Percentiles rank a stretch among this genome's conserved stretches.
Conservation (phyloP, 805 yeast species). For the Candida tibetensis region DNA sequence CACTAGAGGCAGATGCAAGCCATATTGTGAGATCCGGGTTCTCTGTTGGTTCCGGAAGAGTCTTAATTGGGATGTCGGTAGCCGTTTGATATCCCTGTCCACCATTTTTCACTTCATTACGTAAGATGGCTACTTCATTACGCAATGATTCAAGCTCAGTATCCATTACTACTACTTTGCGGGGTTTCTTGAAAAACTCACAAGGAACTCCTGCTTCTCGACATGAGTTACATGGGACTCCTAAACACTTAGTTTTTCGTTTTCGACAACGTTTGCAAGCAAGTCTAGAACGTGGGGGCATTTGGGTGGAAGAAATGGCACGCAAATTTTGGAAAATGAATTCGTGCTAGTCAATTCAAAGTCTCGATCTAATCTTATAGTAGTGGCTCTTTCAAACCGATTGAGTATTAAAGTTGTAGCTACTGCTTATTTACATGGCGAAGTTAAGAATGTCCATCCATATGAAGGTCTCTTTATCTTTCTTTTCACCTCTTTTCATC, state of each 20-base stretch:
- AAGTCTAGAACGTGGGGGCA: constrained; percentile 8
- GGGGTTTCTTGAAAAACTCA: constrained; percentile 20
- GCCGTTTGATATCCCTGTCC: neutral
- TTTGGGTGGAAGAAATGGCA: no score
- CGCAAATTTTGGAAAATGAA: no score
- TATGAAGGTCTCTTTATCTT: no score
- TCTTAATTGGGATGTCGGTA: neutral
- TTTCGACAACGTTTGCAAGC: constrained; percentile 25
- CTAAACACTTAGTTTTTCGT: constrained; percentile 29
- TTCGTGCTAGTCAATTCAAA: no score
- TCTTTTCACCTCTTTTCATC: no score
- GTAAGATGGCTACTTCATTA: constrained; percentile 7
- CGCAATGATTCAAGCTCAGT: constrained; percentile 22
- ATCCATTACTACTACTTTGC: constrained; percentile 17
- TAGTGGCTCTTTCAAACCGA: no score
- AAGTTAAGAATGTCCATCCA: no score
- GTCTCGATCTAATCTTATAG: no score
- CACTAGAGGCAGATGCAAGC: constrained; percentile 25
- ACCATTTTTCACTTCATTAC: constrained; percentile 1
- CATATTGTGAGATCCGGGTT: constrained; percentile 16
- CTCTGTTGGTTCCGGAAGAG: constrained; percentile 1
- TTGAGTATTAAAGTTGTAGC: no score
- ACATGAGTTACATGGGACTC: constrained; percentile 25
- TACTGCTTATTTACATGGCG: no score
- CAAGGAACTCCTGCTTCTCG: constrained; percentile 14